Percentiles rank a stretch among this genome's conserved stretches.
Conservation (phyloP, 441 rosid species). For the Syzygium malaccense region DNA sequence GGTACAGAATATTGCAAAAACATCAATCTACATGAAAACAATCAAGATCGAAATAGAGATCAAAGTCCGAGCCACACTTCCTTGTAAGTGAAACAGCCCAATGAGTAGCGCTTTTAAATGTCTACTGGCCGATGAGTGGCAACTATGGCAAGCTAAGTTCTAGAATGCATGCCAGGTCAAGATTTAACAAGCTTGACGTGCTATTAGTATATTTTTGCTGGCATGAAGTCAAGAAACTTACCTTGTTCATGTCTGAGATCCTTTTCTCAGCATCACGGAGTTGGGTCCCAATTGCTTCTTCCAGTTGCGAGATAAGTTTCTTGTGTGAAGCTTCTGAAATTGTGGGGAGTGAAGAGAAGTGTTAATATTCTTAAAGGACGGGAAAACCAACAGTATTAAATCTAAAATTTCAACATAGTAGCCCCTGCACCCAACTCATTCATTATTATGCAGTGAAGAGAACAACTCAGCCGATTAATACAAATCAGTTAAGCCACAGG, state of each 20-base stretch:
- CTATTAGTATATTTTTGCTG: not conserved
- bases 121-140: not conserved
- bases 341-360: not conserved
- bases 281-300: conserved; percentile 53
- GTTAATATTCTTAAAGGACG: not conserved
- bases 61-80: not conserved
- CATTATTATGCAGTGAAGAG: not conserved
- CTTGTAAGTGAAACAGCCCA: not conserved
- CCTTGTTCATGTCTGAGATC: conserved; percentile 59
- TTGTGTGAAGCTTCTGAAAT: conserved; percentile 58
- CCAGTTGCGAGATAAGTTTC: conserved; percentile 52
- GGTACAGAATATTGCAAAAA: not conserved
- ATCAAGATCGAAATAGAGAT: not conserved
- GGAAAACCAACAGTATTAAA: not conserved
- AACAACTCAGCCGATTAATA: not conserved
- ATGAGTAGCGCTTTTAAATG: not conserved
- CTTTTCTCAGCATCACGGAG: conserved; percentile 57
- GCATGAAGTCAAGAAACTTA: conserved; percentile 22
- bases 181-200: not conserved
- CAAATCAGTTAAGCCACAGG: not conserved
- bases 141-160: not conserved
- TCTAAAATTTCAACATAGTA: not conserved
- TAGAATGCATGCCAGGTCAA: not conserved
- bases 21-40: not conserved
- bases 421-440: not conserved